Percentiles rank a stretch among this genome's conserved stretches.
These are phyloP conservation scores for Moringa oleifera DNA, from an alignment of 345 rosid genomes.

Conservation along the genomic window DNA sequence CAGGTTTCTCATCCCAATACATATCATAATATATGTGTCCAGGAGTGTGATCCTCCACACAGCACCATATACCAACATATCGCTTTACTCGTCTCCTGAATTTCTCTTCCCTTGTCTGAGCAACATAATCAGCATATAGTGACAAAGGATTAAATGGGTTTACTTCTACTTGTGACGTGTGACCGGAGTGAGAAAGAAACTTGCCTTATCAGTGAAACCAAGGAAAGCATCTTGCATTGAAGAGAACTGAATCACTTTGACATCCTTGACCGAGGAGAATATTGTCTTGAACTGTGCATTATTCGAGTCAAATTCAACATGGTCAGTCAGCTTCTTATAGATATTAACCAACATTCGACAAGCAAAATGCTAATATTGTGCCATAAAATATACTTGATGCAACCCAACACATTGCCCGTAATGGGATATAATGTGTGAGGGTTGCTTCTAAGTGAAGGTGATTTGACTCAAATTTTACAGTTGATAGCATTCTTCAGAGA, in stretches of 20 bases:
- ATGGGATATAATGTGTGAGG: too few species aligned
- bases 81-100: conserved; percentile 73
- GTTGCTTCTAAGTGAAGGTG: too few species aligned
- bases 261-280: conserved; percentile 66
- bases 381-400: too few species aligned
- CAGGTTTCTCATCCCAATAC: conserved; percentile 97
- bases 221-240: conserved; percentile 82
- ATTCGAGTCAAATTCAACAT: conserved; percentile 6
- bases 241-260: conserved; percentile 83
- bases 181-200: conserved; percentile 11
- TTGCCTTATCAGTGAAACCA: conserved; percentile 76
- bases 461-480: too few species aligned
- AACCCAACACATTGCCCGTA: too few species aligned
- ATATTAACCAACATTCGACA: not conserved
- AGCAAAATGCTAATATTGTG: not conserved
- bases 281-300: conserved; percentile 52
- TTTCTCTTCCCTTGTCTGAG: conserved; percentile 58
- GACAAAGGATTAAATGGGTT: not conserved
- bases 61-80: conserved; percentile 96
- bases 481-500: too few species aligned
- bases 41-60: conserved; percentile 62
- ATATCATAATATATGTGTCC: conserved; percentile 94
- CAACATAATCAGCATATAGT: conserved; percentile 12
- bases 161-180: not conserved
- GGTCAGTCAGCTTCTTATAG: not conserved